Conservation (phyloP, 202 grass and related monocot genomes). For the Digitaria exilis region DNA sequence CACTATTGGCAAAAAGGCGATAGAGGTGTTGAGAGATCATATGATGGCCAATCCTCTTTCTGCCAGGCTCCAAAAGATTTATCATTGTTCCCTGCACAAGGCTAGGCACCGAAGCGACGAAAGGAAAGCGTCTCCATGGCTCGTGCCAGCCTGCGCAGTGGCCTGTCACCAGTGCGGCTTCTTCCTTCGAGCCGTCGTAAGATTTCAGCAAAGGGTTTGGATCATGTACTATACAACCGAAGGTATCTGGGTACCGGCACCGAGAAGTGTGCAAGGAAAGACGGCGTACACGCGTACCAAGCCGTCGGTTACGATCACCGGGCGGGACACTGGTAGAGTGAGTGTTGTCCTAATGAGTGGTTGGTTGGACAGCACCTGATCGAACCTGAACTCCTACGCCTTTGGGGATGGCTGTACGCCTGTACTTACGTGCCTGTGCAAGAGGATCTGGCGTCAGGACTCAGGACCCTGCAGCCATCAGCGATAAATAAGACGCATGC, state of each 20-base stretch:
- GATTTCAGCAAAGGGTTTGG: background rate
- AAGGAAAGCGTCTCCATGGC: background rate
- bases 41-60: background rate
- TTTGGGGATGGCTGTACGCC: too few species aligned
- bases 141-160: background rate
- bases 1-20: slow-evolving; percentile 41
- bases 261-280: background rate
- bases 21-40: background rate
- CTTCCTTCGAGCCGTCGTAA: background rate
- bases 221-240: background rate
- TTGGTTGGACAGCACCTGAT: background rate
- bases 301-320: background rate
- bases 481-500: background rate
- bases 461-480: background rate
- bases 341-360: background rate
- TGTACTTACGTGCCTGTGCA: too few species aligned
- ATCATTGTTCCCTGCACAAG: slow-evolving; percentile 14
- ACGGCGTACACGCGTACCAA: background rate
- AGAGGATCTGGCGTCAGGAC: background rate
- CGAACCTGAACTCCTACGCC: background rate
- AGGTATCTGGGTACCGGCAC: background rate
- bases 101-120: background rate
- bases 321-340: background rate
- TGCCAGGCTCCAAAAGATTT: slow-evolving; percentile 1
- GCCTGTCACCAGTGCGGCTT: background rate